Conservation (phyloP, 139 green algal genomes). For the Eudorina sp. region DNA sequence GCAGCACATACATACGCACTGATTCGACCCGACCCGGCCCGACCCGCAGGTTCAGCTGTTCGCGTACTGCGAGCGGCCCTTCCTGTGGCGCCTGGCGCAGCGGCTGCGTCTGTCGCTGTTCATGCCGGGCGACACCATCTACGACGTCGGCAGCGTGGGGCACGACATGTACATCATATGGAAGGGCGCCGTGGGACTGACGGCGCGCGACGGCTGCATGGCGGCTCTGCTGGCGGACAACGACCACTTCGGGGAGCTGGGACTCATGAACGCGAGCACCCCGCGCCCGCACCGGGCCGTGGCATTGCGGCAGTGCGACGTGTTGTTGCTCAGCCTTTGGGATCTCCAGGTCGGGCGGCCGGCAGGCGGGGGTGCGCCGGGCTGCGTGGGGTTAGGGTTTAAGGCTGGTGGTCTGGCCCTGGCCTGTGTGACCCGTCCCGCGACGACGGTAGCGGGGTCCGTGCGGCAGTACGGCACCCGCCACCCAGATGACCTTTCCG, state of each 20-base stretch:
- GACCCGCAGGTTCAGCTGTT: slow-evolving; percentile 18
- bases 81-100: background rate
- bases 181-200: slow-evolving; percentile 21
- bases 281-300: slow-evolving; percentile 14
- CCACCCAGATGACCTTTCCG: no score
- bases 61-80: slow-evolving; percentile 21
- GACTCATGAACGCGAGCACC: background rate
- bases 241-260: slow-evolving; percentile 22
- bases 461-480: no score
- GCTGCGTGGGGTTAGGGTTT: background rate
- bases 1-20: no score
- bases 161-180: slow-evolving; percentile 37
- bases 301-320: slow-evolving; percentile 23
- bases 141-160: background rate
- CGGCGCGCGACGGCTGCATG: background rate
- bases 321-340: slow-evolving; percentile 17
- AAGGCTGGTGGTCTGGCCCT: no score
- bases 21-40: no score
- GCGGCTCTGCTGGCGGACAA: background rate
- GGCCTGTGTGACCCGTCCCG: no score
- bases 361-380: no score
- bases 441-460: no score
- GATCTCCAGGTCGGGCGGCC: slow-evolving; percentile 16
- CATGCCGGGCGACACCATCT: slow-evolving; percentile 15
- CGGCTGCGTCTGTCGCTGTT: background rate